These are phyloP conservation scores for Ophiocordyceps australis DNA, from an alignment of 2,329 filamentous ascomycete species.

Conservation along the genomic window DNA sequence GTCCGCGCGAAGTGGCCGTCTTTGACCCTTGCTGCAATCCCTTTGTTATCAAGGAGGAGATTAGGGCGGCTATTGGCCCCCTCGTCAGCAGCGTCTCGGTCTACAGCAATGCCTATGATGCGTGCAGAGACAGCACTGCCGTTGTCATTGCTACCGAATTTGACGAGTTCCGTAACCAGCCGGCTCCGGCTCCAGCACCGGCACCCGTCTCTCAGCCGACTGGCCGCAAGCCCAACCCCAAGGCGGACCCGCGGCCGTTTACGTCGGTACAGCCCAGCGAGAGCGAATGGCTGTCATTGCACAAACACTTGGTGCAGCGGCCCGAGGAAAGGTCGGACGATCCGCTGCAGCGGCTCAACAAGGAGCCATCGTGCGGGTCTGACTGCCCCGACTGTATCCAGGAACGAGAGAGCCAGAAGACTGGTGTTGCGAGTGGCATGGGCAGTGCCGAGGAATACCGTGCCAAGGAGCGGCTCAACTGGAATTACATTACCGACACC, in stretches of 20 bases:
- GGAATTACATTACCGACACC: conserved; percentile 26
- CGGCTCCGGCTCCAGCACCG: conserved; percentile 10
- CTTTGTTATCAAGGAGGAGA: conserved; percentile 29
- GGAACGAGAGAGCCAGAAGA: conserved; percentile 17
- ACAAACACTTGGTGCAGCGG: conserved; percentile 23
- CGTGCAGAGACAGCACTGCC: conserved; percentile 28
- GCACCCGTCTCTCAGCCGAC: conserved; percentile 11
- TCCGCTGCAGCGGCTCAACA: conserved; percentile 24
- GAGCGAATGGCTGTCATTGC: conserved; percentile 26
- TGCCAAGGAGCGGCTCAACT: conserved; percentile 29
- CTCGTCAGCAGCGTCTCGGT: conserved; percentile 23
- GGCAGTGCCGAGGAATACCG: conserved; percentile 24
- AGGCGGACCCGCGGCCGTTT: conserved; percentile 28
- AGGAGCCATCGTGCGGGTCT: conserved; percentile 23
- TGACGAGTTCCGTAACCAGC: conserved; percentile 32
- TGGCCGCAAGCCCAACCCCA: conserved; percentile 18
- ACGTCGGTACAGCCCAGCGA: conserved; percentile 15
- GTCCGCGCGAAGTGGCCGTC: conserved; percentile 43
- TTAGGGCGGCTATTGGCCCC: conserved; percentile 22
- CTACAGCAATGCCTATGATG: conserved; percentile 28
- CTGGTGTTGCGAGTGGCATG: conserved; percentile 21
- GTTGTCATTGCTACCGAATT: conserved; percentile 37
- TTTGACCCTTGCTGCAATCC: conserved; percentile 48
- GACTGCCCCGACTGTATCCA: conserved; percentile 32
- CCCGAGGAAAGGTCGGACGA: conserved; percentile 14